Base-by-base conservation (phyloP, 345 rosid genomes). In the Limnanthes douglasii region DNA sequence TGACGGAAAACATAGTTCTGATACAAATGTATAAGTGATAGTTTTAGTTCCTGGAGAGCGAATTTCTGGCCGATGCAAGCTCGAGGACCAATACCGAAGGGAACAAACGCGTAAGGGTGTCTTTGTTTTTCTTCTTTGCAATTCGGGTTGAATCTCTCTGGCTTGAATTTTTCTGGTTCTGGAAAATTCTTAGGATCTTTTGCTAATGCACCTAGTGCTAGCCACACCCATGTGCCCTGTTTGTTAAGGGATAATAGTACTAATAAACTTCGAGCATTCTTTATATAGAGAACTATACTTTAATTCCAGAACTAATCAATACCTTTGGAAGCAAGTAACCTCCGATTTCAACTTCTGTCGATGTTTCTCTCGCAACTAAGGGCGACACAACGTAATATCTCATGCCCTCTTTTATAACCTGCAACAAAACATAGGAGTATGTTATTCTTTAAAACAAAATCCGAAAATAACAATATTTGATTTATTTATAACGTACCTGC, bases 191-290 rank as follows among this genome's bases (percentile, higher is more conserved):
- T 70, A 1, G 95, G 93, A 52, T 88, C 97, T 43, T 79, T 83
- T 37, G 92, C 86, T 6, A 72, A 64, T 56, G 79, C 97, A 34
- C 94, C 94, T 21, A 49, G 65, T 2, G 98, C 97, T 53, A 79
- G 49, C 95, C 95, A 88, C 12, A 79, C 90, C 95, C 95, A 88
- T 26, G 95, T 83, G 8, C 86, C 90, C 92, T 88, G 63, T 21
- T 14, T 15, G 29, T 34, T 2, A 10, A 29, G 5, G 18, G 15
- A 22, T 34, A 20, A 24, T 31, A 26, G 15, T 2, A 10, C 5
- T 13, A 15, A 11, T 45, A 12, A 28, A 8, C 22, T 1, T 31
- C n/a, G 6, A 17, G 15, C 8, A 12, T 5, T 36, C 16, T n/a
- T 18, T n/a, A 20, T 15, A 13, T n/a, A 11, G 37, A 22, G 33